Base-by-base conservation (phyloP, 192 early-diverging fungal species). In the Chytriomyces hyalinus region DNA sequence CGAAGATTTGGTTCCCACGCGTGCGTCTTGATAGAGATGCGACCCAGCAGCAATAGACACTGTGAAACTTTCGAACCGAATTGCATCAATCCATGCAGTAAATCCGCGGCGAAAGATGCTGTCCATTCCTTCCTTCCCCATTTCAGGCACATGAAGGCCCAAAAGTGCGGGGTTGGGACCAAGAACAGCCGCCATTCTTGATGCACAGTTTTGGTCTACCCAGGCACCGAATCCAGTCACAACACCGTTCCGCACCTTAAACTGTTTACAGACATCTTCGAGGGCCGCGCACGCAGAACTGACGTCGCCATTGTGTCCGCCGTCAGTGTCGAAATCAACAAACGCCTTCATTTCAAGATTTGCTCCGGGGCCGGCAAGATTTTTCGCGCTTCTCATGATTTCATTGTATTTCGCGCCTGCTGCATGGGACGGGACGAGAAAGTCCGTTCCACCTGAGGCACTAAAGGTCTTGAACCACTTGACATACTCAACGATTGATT, bases 251-350 rank as follows among this genome's bases (percentile, higher is more conserved):
- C 28, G 43, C 15, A 65, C 50, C 9, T n/a, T 51, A 11, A 51
- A 28, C 50, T 20, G 20, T 17, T 67, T 5, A 49, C 66, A 13
- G 1, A 65, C 26, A 65, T 5, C 9, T 28, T 44, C 4, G 28
- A 65, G 24, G 20, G 62, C 75, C 17, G 69, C 7, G 9, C n/a
- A n/a, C 13, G 49, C 69, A 48, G 20, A n/a, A 2, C 22, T 48
- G 20, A 20, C 9, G 26, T 57, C 20, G 13, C 72, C 72, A 74
- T 74, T 64, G 61, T 74, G 72, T 7, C 72, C 72, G 24, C 72
- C 72, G 61, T 74, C 72, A 9, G 72, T 74, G 72, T 74, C 72
- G 26, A 74, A 74, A 48, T 74, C 72, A n/a, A 74, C 50, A 63
- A 74, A 74, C 4, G 60, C 13, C 61, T 61, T 74, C 44, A 64